These are phyloP conservation scores for Daldinia eschscholtzii DNA, from an alignment of 2,329 filamentous ascomycete species.

Conservation along the genomic window DNA sequence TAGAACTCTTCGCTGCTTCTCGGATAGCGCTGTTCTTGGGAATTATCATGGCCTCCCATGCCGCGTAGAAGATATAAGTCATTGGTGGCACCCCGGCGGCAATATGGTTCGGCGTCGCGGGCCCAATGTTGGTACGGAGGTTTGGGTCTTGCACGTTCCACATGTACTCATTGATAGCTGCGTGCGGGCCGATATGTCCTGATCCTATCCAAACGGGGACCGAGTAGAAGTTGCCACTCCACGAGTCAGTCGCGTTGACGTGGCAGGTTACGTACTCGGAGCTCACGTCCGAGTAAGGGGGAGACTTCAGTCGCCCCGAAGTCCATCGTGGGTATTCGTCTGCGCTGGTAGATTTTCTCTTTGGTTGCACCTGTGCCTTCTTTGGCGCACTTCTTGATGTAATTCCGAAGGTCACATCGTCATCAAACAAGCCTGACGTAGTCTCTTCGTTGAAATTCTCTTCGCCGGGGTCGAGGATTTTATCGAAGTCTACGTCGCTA, in stretches of 20 bases:
- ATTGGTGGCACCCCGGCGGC: constrained; percentile 62
- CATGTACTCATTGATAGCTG: constrained; percentile 63
- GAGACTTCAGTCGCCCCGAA: constrained; percentile 47
- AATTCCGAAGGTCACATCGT: constrained; percentile 32
- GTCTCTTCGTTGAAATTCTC: constrained; percentile 18
- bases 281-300: constrained; percentile 46
- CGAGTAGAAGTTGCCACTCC: constrained; percentile 49
- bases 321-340: constrained; percentile 47
- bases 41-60: constrained; percentile 65
- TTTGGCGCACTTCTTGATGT: constrained; percentile 24
- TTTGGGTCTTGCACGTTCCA: constrained; percentile 56
- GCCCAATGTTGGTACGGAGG: constrained; percentile 57
- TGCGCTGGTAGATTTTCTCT: constrained; percentile 3
- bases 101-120: constrained; percentile 64
- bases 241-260: constrained; percentile 48
- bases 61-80: constrained; percentile 62
- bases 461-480: constrained; percentile 55
- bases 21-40: constrained; percentile 46
- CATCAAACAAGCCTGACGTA: constrained; percentile 20
- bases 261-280: constrained; percentile 48
- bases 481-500: constrained; percentile 58
- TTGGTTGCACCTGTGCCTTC: not conserved
- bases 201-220: constrained; percentile 64
- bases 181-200: constrained; percentile 50
- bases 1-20: constrained; percentile 31